Evolutionary conservation across 768 basidiomycete species (phyloP), one percentile per base, ranked within the genome.

Genomic region (Boletus rex-veris): DNA sequence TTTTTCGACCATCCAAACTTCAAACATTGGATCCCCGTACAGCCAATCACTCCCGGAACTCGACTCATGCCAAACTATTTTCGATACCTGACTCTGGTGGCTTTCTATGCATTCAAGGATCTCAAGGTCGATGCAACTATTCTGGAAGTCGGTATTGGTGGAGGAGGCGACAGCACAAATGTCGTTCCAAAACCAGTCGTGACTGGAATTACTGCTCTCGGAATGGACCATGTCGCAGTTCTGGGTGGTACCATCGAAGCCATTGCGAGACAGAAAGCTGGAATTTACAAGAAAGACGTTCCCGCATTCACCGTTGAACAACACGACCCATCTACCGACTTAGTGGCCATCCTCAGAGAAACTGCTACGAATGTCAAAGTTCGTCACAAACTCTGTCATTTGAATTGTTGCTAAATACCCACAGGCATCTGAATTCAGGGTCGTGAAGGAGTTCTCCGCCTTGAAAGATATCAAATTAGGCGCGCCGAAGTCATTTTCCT

Each of bases 101-200:
- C 94, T 3, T 97, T 84, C 69, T 95, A 98, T 61, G 80, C 86
- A 4, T 98, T 99, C 74, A 72, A 91, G 48, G 80, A 84, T 39
- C 74, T 88, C 28, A 84, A 86, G 68, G 83, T 98, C 6, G 85
- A 95, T 59, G 93, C 92, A 4, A 92, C 95, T 1, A 81, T 99
- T 50, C 78, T 99, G 21, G 97, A 99, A 77, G 97, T 98, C 36
- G 97, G 97, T 9, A 87, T 99, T 18, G 97, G 97, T 19, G 97
- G 97, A 10, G 79, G 80, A 19, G 91, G 91, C 65, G 97, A 99
- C 66, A 92, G 92, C 62, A 99, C 97, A 26, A 99, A 99, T 61
- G 84, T 96, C 56, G 92, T 98, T 11, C 94, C 93, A 0, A 81
- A 80, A 52, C 97, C 97, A 0, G 66, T 94, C n/a, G 88, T 88